A percentile compares a stretch with the other conserved stretches of the same genome.
Conservation (phyloP, 306 rosid genomes). For the Corylus avellana region DNA sequence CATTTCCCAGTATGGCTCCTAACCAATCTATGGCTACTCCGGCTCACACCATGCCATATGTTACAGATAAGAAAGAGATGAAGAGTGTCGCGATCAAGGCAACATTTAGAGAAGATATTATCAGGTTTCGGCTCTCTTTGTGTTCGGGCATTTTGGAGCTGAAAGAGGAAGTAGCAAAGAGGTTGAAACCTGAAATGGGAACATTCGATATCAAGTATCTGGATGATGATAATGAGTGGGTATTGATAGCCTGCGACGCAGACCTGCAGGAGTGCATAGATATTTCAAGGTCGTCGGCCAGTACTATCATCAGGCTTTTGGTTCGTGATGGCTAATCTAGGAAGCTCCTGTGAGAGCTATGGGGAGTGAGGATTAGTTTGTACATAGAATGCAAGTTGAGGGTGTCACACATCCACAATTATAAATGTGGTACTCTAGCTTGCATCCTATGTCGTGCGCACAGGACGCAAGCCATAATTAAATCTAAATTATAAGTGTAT, state of each 20-base stretch:
- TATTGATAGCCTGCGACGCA: constrained; percentile 78
- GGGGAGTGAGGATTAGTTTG: constrained; percentile 45
- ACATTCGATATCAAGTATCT: constrained; percentile 75
- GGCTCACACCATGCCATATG: constrained; percentile 29
- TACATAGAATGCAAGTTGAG: neutral
- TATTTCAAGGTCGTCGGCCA: constrained; percentile 52
- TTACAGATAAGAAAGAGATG: constrained; percentile 43
- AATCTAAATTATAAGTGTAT: neutral
- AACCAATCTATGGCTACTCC: constrained; percentile 43
- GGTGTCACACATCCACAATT: too few relatives aligned
- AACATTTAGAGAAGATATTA: constrained; percentile 70
- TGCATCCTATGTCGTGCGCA: too few relatives aligned
- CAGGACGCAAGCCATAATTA: too few relatives aligned
- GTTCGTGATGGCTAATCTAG: constrained; percentile 59
- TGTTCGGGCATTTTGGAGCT: constrained; percentile 51
- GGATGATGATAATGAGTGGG: constrained; percentile 88
- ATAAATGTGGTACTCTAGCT: too few relatives aligned
- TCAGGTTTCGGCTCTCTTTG: constrained; percentile 63
- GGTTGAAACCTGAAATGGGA: constrained; percentile 67
- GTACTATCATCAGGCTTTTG: constrained; percentile 68
- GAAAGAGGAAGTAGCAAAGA: constrained; percentile 69
- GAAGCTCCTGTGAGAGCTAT: constrained; percentile 73
- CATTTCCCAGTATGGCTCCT: constrained; percentile 41
- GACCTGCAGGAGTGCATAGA: constrained; percentile 83
- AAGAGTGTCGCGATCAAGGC: constrained; percentile 69